Evolutionary conservation across 345 rosid genomes (phyloP).

Genomic region (Boechera divaricarpa): DNA sequence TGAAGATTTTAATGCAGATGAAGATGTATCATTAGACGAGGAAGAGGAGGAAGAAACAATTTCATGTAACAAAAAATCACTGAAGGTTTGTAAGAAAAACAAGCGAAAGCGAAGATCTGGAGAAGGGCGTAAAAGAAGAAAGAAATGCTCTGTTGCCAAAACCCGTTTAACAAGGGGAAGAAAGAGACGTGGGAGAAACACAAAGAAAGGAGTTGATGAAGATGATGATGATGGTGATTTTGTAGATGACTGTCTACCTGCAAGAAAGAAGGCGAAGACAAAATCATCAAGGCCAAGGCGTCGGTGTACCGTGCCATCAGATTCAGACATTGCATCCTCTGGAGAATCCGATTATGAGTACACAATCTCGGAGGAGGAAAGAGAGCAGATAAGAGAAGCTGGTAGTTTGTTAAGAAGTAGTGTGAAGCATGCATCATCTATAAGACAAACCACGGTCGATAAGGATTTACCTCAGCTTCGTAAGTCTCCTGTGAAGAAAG

Average conservation of each 20-base stretch:
- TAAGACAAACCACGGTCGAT: conserved; percentile 51
- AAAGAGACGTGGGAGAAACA: conserved; percentile 50
- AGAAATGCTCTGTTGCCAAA: conserved; percentile 50
- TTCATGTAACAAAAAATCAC: conserved; percentile 45
- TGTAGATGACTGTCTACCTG: conserved; percentile 46
- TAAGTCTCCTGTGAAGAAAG: conserved; percentile 59
- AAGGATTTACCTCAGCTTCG: conserved; percentile 51
- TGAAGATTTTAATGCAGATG: conserved; percentile 69
- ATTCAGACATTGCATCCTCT: conserved; percentile 68
- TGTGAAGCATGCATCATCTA: conserved; percentile 61
- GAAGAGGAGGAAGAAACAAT: conserved; percentile 84
- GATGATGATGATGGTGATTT: conserved; percentile 57
- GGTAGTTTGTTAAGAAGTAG: conserved; percentile 50
- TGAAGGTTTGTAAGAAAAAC: conserved; percentile 47
- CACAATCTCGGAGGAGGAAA: conserved; percentile 95
- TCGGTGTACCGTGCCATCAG: conserved; percentile 58
- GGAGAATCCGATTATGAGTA: conserved; percentile 76
- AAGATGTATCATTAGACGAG: conserved; percentile 74
- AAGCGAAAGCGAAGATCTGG: conserved; percentile 47
- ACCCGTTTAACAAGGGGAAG: conserved; percentile 52
- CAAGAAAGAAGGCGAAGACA: conserved; percentile 54
- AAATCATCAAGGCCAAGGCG: conserved; percentile 53
- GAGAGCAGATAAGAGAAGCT: conserved; percentile 89
- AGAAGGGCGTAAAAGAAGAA: conserved; percentile 51
- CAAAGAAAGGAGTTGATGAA: conserved; percentile 54